A percentile compares a stretch with the other conserved stretches of the same genome.
phyloP scores from a whole-genome alignment of 495 filamentous ascomycete genomes.

The Hyaloscypha hepaticicola region DNA sequence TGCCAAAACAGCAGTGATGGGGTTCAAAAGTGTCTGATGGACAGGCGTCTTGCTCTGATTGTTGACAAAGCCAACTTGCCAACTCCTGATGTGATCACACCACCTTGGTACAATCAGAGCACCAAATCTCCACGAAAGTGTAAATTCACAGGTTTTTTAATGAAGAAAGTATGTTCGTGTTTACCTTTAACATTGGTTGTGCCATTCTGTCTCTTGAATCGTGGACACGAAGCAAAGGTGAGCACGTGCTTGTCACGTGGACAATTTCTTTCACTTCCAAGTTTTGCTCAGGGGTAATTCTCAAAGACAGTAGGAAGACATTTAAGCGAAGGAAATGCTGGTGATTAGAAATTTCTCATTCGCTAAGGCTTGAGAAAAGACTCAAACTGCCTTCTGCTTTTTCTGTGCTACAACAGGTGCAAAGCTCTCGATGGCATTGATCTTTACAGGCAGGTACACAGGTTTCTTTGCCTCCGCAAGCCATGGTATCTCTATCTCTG shows the following conservation, averaged over 20 bases:
- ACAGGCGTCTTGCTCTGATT: no score
- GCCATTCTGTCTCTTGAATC: background rate
- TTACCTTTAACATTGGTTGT: no score
- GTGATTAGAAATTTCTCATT: no score
- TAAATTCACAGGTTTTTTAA: no score
- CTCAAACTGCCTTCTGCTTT: background rate
- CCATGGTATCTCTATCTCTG: conserved; percentile 34
- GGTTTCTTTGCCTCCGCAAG: conserved; percentile 21
- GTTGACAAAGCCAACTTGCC: background rate
- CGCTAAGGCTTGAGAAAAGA: background rate
- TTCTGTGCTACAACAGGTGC: conserved; percentile 10
- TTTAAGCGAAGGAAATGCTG: background rate
- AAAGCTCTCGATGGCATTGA: conserved; percentile 30
- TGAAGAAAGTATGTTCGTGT: no score
- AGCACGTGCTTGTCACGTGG: background rate
- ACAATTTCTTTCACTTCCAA: background rate
- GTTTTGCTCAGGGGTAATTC: background rate
- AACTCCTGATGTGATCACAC: background rate
- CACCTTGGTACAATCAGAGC: no score
- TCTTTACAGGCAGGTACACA: conserved; percentile 29
- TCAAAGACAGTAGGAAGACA: background rate
- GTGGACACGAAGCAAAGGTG: background rate
- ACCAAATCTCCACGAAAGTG: no score
- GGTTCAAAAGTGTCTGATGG: background rate
- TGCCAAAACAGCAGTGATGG: background rate